Evolutionary conservation across 2,329 filamentous ascomycete genomes (phyloP).

Genomic region (Thielaviopsis populi): DNA sequence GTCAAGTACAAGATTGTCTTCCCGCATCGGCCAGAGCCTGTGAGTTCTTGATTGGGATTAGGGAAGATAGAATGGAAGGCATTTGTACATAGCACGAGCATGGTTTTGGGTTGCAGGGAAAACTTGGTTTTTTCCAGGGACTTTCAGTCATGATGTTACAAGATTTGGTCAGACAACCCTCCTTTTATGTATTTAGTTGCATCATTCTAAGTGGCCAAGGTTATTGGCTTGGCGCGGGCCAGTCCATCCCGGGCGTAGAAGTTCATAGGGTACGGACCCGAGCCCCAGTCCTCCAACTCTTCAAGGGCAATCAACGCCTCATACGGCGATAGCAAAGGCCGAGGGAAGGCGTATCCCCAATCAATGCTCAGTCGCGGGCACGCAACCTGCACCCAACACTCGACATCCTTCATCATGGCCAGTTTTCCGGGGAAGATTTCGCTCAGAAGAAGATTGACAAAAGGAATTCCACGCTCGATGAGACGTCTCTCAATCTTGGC

Average conservation of each 20-base stretch:
- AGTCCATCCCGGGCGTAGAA: slow-evolving; percentile 89
- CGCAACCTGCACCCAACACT: slow-evolving; percentile 96
- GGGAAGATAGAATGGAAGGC: not conserved
- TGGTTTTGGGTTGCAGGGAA: slow-evolving; percentile 5
- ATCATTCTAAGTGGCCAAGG: slow-evolving; percentile 19
- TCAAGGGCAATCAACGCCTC: slow-evolving; percentile 87
- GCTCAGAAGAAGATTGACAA: slow-evolving; percentile 71
- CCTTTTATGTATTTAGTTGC: not conserved
- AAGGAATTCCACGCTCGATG: slow-evolving; percentile 55
- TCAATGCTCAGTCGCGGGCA: slow-evolving; percentile 96
- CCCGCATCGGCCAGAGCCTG: slow-evolving; percentile 69
- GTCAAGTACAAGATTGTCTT: slow-evolving; percentile 80
- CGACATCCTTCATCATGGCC: slow-evolving; percentile 82
- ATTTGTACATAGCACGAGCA: not conserved
- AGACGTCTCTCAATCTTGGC: slow-evolving; percentile 69
- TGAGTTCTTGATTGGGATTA: slow-evolving; percentile 30
- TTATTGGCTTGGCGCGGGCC: slow-evolving; percentile 53
- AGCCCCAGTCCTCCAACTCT: slow-evolving; percentile 58
- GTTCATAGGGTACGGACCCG: slow-evolving; percentile 85
- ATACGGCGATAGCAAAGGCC: slow-evolving; percentile 81
- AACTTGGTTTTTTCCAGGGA: not conserved
- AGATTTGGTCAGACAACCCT: not conserved
- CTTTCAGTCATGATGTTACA: not conserved
- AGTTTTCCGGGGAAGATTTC: slow-evolving; percentile 96
- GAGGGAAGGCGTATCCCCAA: slow-evolving; percentile 92